phyloP scores from a whole-genome alignment of 768 basidiomycete genomes.

The Boletus rex-veris region DNA sequence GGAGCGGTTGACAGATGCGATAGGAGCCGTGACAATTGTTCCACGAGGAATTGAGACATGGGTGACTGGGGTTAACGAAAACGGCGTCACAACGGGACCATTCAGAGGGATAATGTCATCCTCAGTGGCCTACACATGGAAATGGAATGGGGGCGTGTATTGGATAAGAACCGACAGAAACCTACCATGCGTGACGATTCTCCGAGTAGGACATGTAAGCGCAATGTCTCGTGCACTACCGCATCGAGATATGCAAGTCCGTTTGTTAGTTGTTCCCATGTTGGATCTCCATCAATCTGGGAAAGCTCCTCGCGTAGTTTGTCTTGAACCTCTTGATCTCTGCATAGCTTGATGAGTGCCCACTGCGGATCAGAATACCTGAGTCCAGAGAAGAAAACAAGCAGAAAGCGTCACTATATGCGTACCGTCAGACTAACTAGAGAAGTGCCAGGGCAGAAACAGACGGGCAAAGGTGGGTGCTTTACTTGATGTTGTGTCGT shows the following conservation, averaged over 20 bases:
- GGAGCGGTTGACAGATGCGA: constrained; percentile 48
- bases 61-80: constrained; percentile 34
- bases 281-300: constrained; percentile 42
- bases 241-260: constrained; percentile 55
- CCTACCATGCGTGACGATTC: constrained; percentile 18
- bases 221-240: constrained; percentile 43
- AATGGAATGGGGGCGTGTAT: not conserved
- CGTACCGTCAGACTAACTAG: constrained; percentile 27
- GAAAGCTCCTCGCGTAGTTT: constrained; percentile 51
- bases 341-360: constrained; percentile 54
- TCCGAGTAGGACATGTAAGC: constrained; percentile 39
- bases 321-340: constrained; percentile 41
- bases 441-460: not conserved
- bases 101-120: constrained; percentile 60
- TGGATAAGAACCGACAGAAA: not conserved
- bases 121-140: constrained; percentile 38
- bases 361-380: constrained; percentile 28
- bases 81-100: constrained; percentile 38
- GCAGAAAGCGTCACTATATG: too few species aligned
- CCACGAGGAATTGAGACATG: constrained; percentile 46
- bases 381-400: not conserved
- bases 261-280: constrained; percentile 49
- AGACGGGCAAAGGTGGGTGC: not conserved
- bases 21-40: constrained; percentile 42
- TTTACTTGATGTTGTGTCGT: constrained; percentile 40